Evolutionary conservation across 495 filamentous ascomycete genomes (phyloP).

Genomic region (Monascus purpureus): DNA sequence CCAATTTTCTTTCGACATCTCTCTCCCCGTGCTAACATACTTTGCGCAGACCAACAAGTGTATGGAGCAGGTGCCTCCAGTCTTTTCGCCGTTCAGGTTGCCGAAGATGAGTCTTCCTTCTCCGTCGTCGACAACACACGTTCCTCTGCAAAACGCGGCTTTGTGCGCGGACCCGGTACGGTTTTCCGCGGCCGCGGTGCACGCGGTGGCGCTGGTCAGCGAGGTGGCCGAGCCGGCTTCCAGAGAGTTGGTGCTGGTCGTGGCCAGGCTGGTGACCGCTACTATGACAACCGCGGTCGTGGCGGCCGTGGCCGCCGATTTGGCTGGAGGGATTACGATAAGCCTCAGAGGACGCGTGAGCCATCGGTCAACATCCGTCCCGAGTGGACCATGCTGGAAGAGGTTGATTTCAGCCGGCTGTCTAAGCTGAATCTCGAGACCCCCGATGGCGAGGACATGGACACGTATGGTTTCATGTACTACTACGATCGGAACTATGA

Average conservation of each 20-base stretch:
- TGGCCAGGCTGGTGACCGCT: conserved; percentile 43
- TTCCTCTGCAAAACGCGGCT: conserved; percentile 68
- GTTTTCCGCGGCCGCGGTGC: conserved; percentile 79
- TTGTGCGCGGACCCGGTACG: conserved; percentile 72
- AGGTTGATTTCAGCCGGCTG: conserved; percentile 94
- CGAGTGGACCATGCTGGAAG: conserved; percentile 90
- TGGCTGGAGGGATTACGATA: conserved; percentile 98
- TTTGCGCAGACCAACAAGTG: conserved; percentile 69
- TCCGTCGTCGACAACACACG: conserved; percentile 93
- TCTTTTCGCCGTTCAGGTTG: conserved; percentile 75
- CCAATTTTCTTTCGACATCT: conserved; percentile 1
- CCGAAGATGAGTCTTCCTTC: conserved; percentile 94
- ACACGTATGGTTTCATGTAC: conserved; percentile 90
- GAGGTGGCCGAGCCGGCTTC: conserved; percentile 44
- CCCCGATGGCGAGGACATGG: conserved; percentile 87
- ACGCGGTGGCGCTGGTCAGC: conserved; percentile 36
- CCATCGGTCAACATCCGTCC: conserved; percentile 86
- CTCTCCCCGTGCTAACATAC: conserved; percentile 3
- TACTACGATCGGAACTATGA: conserved; percentile 95
- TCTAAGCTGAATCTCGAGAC: conserved; percentile 90
- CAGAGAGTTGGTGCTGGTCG: conserved; percentile 54
- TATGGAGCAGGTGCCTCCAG: conserved; percentile 83
- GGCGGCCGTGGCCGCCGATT: conserved; percentile 63
- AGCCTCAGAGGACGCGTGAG: conserved; percentile 91
- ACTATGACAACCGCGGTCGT: conserved; percentile 47